Evolutionary conservation across 192 early-diverging fungal genomes (phyloP), one percentile per base, ranked within the genome.

Genomic region (Coemansia erecta): DNA sequence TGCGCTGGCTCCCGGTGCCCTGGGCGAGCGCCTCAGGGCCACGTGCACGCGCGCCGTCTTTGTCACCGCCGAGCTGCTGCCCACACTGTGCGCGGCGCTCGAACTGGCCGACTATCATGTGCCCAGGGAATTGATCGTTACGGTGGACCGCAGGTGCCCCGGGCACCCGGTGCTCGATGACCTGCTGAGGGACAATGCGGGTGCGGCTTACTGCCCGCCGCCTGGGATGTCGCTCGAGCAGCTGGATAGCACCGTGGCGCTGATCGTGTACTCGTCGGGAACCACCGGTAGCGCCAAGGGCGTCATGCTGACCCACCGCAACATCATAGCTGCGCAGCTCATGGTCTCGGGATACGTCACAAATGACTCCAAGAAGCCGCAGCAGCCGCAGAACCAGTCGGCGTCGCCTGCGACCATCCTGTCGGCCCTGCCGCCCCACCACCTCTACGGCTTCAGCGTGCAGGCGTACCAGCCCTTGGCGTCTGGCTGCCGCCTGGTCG

Each of bases 181-280:
- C 2, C 45, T 58, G 7, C n/a, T 47, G 7, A 28, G 8, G 4
- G 54, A 40, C 17, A 53, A 53, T 17, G 17, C n/a, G 5, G 35
- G 21, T 28, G 24, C 49, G 0, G n/a, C 9, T 1, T 53, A 39
- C 35, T 15, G 2, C 10, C 35, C 19, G 13, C 49, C 49, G 12
- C 12, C 3, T 7, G 11, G 2, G 22, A 53, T 53, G 52, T 21
- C 35, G 10, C 28, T 15, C 3, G 54, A 50, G 4, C 47, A 62
- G 18, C 23, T 55, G 14, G 61, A 37, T 6, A 22, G 21, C 40
- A 60, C 24, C 21, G 60, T 66, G 2, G 71, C 77, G 1, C 53
- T 74, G 23, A 56, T 80, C 3, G 35, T 63, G 0, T 76, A 69
- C 43, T 62, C 78, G 12, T 75, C 78, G 4, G 78, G 78, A 13